A percentile compares a stretch with the other conserved stretches of the same genome.
These are phyloP conservation scores for Nymphaea colorata DNA, from an alignment of 164 flowering plant species.

Conservation along the genomic window DNA sequence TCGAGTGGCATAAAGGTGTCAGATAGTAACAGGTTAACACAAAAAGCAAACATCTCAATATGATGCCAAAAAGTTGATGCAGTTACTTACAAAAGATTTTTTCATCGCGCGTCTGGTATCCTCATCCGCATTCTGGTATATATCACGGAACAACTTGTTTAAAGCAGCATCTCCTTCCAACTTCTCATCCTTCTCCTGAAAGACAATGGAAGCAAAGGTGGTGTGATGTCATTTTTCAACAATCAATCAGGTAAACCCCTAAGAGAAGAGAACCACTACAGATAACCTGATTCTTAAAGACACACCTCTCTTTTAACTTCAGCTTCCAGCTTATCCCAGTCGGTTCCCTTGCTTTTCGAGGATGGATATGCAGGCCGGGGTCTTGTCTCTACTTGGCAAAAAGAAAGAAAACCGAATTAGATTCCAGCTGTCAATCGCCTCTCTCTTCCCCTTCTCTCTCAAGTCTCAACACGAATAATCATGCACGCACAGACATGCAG, in stretches of 20 bases:
- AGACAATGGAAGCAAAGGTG: constrained; percentile 1
- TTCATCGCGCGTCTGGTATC: constrained; percentile 88
- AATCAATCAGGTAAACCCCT: neutral
- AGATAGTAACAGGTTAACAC: neutral
- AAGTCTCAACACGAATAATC: too few relatives aligned
- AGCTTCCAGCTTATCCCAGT: constrained; percentile 97
- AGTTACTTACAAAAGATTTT: constrained; percentile 82
- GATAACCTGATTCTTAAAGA: neutral
- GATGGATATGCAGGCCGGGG: constrained; percentile 56
- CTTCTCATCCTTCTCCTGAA: constrained; percentile 96
- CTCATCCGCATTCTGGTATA: constrained; percentile 83
- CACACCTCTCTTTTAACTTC: constrained; percentile 84
- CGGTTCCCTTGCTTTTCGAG: constrained; percentile 35
- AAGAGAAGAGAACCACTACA: neutral
- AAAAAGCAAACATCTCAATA: neutral
- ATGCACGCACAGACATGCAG: too few relatives aligned
- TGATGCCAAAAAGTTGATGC: neutral
- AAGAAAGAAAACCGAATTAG: neutral
- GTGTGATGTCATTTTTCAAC: neutral
- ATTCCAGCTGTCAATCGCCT: too few relatives aligned
- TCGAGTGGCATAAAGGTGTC: too few relatives aligned
- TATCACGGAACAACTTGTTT: constrained; percentile 82
- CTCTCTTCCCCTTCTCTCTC: too few relatives aligned
- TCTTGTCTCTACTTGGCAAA: neutral
- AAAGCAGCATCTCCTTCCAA: constrained; percentile 96